Evolutionary conservation across 176 grass and related monocot species (phyloP), one percentile per base, ranked within the genome.

Genomic region (Echinochloa phyllopogon): DNA sequence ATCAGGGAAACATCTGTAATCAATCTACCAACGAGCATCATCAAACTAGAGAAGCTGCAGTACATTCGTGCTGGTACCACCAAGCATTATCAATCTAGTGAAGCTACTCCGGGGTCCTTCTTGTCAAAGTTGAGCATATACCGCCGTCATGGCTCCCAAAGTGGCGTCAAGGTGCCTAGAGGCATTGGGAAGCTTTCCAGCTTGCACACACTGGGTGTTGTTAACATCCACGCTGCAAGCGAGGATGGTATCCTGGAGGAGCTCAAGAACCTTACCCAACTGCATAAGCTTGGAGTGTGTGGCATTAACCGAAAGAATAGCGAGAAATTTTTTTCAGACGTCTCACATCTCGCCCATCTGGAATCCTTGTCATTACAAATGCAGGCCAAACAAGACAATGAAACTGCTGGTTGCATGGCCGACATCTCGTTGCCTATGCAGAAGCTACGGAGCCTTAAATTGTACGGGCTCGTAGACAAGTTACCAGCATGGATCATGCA

Each of bases 61-160:
- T 80, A 55, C 7, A 14, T 86, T 0, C 76, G 84, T 63, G 2
- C 84, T 1, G 75, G 75, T n/a, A n/a, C n/a, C n/a, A n/a, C n/a
- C n/a, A n/a, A n/a, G n/a, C n/a, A n/a, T n/a, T n/a, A n/a, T n/a
- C n/a, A n/a, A n/a, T n/a, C n/a, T n/a, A n/a, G n/a, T n/a, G n/a
- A n/a, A n/a, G n/a, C n/a, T 29, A 1, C 59, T 62, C 41, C 6
- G 1, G 42, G 0, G 33, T 40, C 9, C 29, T 48, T 42, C n/a
- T 25, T 71, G n/a, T 14, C 43, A 4, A 10, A 25, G 23, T 56
- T n/a, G 7, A 41, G 36, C 36, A 67, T 4, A 10, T 4, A 4
- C 16, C 33, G 1, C 7, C 15, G 6, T 20, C 0, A 20, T 67
- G 36, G 33, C 6, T 40, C 33, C 20, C 33, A 20, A 0, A 66